Percentiles rank a stretch among this genome's conserved stretches.
Conservation (phyloP, 2,329 filamentous ascomycete species). For the Fusarium poae region DNA sequence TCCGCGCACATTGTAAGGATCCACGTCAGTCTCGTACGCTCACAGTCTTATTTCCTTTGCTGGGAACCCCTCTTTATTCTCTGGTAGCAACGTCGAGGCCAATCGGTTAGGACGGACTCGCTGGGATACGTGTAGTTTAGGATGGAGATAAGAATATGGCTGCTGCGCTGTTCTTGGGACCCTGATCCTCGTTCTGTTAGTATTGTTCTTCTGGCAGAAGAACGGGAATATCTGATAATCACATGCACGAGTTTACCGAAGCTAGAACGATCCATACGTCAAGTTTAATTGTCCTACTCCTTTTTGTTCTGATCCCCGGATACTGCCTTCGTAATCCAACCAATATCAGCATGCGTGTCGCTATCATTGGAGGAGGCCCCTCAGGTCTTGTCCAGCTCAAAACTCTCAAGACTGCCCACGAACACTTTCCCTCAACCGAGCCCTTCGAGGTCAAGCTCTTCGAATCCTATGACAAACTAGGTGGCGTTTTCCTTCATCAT, state of each 20-base stretch:
- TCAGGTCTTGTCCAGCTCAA: slow-evolving; percentile 3
- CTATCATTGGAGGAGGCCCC: background rate
- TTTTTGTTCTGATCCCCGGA: too few relatives aligned
- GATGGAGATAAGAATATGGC: background rate
- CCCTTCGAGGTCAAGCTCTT: background rate
- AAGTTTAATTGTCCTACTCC: background rate
- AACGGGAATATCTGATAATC: background rate
- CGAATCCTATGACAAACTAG: slow-evolving; percentile 3
- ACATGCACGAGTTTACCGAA: too few relatives aligned
- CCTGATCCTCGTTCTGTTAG: background rate
- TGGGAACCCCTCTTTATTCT: background rate
- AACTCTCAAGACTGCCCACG: background rate
- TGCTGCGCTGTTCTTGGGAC: background rate
- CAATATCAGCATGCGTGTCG: background rate
- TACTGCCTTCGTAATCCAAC: too few relatives aligned
- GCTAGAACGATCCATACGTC: background rate
- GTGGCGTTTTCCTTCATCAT: background rate
- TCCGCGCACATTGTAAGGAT: background rate
- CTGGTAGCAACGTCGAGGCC: background rate
- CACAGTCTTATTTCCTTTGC: background rate
- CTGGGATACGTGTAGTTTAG: background rate
- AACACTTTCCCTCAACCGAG: background rate
- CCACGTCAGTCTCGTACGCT: background rate
- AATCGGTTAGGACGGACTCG: background rate
- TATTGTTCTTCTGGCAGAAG: background rate